Evolutionary conservation across 495 filamentous ascomycete species (phyloP), one percentile per base, ranked within the genome.

Genomic region (Darksidea phi): DNA sequence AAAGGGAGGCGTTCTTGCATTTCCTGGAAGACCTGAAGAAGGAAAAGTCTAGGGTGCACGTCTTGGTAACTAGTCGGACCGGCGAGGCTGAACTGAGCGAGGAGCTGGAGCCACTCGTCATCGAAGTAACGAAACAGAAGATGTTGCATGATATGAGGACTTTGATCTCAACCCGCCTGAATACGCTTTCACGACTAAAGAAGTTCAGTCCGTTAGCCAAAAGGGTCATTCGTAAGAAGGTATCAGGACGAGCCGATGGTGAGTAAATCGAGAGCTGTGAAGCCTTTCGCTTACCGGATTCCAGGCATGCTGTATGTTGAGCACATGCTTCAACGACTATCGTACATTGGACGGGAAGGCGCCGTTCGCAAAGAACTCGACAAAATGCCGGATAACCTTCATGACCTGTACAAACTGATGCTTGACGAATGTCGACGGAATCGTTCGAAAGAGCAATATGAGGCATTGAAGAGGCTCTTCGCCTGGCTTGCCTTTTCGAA

Each of bases 231-330:
- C 6, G 15, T 8, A 15, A 24, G 6, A 54, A 42, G 24, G 51
- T 54, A 1, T 8, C 11, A 7, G 24, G 8, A 11, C 1, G 42
- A 41, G 51, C 51, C 12, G 51, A 54, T 42, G 36, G 51, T 54
- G n/a, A 54, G 51, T 50, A 10, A 10, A 11, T 6, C 51, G 42
- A 54, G 1, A 20, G 32, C 6, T 43, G 18, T 36, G 21, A 1
- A 52, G 4, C 20, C 15, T 18, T 6, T 10, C 43, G 15, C 49
- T 52, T n/a, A 52, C 13, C 13, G 15, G 12, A 6, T 6, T 50
- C 23, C 43, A 61, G 67, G 54, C 13, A 61, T 70, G 45, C 56
- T 70, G 15, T 70, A 67, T 43, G 65, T 61, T 12, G 65, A 70
- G 38, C 67, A 67, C 32, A 61, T 58, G 18, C 65, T 70, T 6